A percentile compares a stretch with the other conserved stretches of the same genome.
Conservation (phyloP, 352 stramenopile genomes). For the Hyaloperonospora arabidopsidis region DNA sequence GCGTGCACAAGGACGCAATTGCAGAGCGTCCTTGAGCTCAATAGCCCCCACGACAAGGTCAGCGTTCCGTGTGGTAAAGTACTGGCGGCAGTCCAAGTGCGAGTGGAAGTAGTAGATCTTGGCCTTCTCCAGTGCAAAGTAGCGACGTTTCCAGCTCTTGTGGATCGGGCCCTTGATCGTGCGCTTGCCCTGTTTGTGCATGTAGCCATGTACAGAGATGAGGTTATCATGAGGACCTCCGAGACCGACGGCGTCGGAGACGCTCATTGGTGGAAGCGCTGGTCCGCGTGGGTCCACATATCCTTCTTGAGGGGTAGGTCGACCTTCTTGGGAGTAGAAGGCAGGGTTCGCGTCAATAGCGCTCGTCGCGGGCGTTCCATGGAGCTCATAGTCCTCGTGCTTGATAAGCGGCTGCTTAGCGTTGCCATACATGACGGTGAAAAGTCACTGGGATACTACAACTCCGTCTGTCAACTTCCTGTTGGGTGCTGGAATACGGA, state of each 20-base stretch:
- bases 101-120: constrained; percentile 88
- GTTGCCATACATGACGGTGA: constrained; percentile 34
- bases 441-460: constrained; percentile 1
- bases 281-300: constrained; percentile 64
- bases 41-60: constrained; percentile 75
- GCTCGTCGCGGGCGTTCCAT: constrained; percentile 47
- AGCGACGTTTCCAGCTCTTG: constrained; percentile 82
- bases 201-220: constrained; percentile 84
- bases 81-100: constrained; percentile 79
- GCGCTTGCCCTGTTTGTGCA: constrained; percentile 87
- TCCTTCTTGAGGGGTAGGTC: constrained; percentile 40
- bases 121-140: constrained; percentile 80
- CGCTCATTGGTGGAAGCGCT: constrained; percentile 54
- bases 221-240: constrained; percentile 66
- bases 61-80: constrained; percentile 78
- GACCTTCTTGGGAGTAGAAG: constrained; percentile 44
- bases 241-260: constrained; percentile 59
- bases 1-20: constrained; percentile 68
- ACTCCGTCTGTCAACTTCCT: not conserved
- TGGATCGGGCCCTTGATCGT: constrained; percentile 82
- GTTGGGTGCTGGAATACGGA: not conserved
- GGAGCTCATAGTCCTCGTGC: constrained; percentile 50
- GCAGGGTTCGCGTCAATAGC: constrained; percentile 39
- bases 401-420: constrained; percentile 34
- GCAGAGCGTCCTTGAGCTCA: constrained; percentile 80